A percentile compares a stretch with the other conserved stretches of the same genome.
phyloP scores from a whole-genome alignment of 257 asterid genomes.

The Scutellaria baicalensis region DNA sequence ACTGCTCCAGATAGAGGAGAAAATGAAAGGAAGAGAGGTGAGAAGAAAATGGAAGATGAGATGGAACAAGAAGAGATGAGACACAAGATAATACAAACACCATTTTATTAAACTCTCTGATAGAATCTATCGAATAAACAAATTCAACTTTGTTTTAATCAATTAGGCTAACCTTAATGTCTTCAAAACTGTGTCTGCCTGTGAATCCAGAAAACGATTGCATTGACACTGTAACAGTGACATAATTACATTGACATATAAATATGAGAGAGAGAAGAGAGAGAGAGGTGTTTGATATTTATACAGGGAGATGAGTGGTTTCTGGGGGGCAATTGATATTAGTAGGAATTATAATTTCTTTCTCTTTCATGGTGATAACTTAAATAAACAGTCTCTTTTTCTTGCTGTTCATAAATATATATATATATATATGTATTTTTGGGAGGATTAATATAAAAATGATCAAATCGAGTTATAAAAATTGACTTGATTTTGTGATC shows the following conservation, averaged over 20 bases:
- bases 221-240: neutral
- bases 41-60: neutral
- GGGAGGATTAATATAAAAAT: neutral
- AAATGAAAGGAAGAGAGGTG: neutral
- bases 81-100: conserved; percentile 13
- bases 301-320: neutral
- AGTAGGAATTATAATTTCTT: too few relatives aligned
- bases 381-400: neutral
- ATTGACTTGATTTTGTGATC: neutral
- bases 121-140: conserved; percentile 9
- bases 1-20: neutral
- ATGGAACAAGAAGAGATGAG: neutral
- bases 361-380: neutral
- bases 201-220: neutral
- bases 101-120: neutral
- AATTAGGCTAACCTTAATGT: conserved; percentile 16
- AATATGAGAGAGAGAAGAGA: neutral
- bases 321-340: neutral
- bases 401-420: neutral
- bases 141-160: neutral
- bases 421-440: neutral
- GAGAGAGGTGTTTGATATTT: neutral
- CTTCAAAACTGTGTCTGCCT: conserved; percentile 11
- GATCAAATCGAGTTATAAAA: neutral
- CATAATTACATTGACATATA: neutral